Percentiles rank a stretch among this genome's conserved stretches.
Conservation (phyloP, 371 early-diverging fungal genomes). For the Coemansia sp. region DNA sequence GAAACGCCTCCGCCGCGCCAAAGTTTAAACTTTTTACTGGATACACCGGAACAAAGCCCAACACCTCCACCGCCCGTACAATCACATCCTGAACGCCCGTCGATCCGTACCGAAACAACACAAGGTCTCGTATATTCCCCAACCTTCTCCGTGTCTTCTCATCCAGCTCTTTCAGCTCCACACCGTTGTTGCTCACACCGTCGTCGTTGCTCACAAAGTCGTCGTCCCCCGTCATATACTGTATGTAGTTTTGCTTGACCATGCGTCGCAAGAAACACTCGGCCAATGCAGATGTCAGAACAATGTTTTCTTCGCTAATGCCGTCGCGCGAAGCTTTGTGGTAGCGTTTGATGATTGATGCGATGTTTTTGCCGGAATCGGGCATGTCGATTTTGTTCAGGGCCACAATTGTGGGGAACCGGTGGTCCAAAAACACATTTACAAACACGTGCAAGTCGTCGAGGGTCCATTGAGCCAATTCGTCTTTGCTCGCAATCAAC, state of each 20-base stretch:
- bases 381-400: slow-evolving; percentile 82
- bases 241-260: slow-evolving; percentile 64
- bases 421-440: slow-evolving; percentile 65
- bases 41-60: slow-evolving; percentile 68
- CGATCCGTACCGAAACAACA: slow-evolving; percentile 73
- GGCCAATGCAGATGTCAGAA: slow-evolving; percentile 73
- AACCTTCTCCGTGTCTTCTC: slow-evolving; percentile 65
- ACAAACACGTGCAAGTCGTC: slow-evolving; percentile 59
- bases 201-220: slow-evolving; percentile 55
- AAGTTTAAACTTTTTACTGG: slow-evolving; percentile 73
- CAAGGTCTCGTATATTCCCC: slow-evolving; percentile 76
- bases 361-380: slow-evolving; percentile 76
- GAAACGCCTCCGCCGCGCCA: slow-evolving; percentile 55
- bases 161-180: slow-evolving; percentile 55
- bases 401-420: slow-evolving; percentile 79
- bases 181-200: slow-evolving; percentile 10
- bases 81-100: slow-evolving; percentile 73
- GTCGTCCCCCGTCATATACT: slow-evolving; percentile 68
- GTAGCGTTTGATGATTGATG: slow-evolving; percentile 69
- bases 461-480: slow-evolving; percentile 64
- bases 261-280: slow-evolving; percentile 74
- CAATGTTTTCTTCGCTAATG: slow-evolving; percentile 55
- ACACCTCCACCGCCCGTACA: slow-evolving; percentile 59
- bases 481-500: slow-evolving; percentile 46
- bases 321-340: slow-evolving; percentile 42